These are phyloP conservation scores for Volvox reticuliferus DNA, from an alignment of 139 green algal genomes.

Conservation along the genomic window DNA sequence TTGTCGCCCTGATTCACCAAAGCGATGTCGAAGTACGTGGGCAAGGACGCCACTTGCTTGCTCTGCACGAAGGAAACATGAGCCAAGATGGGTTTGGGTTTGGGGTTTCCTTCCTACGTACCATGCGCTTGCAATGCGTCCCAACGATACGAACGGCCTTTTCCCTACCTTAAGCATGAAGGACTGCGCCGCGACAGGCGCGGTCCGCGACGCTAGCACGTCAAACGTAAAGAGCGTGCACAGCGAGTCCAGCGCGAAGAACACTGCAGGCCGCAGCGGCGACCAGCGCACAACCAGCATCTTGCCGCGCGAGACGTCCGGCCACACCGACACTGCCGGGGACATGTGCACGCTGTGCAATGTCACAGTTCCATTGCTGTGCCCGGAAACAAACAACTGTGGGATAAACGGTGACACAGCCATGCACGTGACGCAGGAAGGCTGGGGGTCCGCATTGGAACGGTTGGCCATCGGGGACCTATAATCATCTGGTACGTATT, in stretches of 20 bases:
- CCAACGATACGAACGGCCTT: no score
- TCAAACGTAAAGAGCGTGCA: conserved; percentile 59
- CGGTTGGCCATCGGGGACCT: conserved; percentile 5
- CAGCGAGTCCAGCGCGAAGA: conserved; percentile 55
- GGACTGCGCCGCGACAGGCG: conserved; percentile 10
- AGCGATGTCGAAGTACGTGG: conserved; percentile 40
- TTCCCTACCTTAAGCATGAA: conserved; percentile 41
- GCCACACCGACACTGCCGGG: conserved; percentile 50
- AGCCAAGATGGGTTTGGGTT: no score
- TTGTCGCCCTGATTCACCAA: conserved; percentile 9
- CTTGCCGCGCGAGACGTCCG: conserved; percentile 18
- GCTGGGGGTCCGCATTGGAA: neutral
- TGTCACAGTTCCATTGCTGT: conserved; percentile 56
- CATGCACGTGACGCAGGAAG: conserved; percentile 48
- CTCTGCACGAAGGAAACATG: neutral
- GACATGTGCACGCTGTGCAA: conserved; percentile 45
- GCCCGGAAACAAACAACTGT: conserved; percentile 46
- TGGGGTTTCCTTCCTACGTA: no score
- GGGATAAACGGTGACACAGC: conserved; percentile 41
- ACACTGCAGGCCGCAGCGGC: conserved; percentile 50
- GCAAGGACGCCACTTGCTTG: conserved; percentile 24
- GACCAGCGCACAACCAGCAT: conserved; percentile 51
- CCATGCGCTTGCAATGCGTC: no score
- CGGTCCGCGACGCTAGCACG: conserved; percentile 34
- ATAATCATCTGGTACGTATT: conserved; percentile 57